Evolutionary conservation across 164 flowering plant species (phyloP), one percentile per base, ranked within the genome.

Genomic region (Euptelea pleiosperma): DNA sequence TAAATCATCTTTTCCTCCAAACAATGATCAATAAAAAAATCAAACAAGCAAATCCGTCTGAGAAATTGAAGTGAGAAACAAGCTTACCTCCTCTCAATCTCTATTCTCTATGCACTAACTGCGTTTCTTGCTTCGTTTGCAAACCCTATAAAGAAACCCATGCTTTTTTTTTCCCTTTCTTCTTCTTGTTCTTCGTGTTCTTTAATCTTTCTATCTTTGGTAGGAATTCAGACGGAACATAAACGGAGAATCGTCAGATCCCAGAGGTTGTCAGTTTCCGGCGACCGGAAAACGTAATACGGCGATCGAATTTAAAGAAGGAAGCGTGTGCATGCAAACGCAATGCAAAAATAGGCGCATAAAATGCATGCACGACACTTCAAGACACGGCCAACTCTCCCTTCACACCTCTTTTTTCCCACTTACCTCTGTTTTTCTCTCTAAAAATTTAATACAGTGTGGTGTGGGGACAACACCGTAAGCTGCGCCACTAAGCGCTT

Each of bases 311-410:
- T 21, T 45, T 8, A 28, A 36, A 11, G 21, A 39, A 62, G 25
- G 50, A 62, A 53, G 69, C 64, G 53, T 66, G 74, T 72, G 70
- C 77, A 75, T 74, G 80, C 68, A 68, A 46, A 63, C 34, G 22
- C 34, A n/a, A n/a, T n/a, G n/a, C n/a, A n/a, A 37, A 19, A 56
- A 28, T 52, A 28, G 58, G 45, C 15, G 50, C 48, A 51, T 30
- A 68, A 60, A 62, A 62, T 73, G 82, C 82, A 73, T 75, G 81
- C 78, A 77, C 78, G 76, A 73, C 64, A 50, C 80, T 72, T 65
- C 61, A 73, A 69, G 78, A 52, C 72, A 54, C 72, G 48, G 78
- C 75, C 47, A 71, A 33, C 77, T 60, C 73, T 19, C 69, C 36
- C 18, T 50, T 54, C 41, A 29, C 14, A 29, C 49, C 42, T n/a